Percentiles rank a stretch among this genome's conserved stretches.
Conservation (phyloP, 2,329 filamentous ascomycete genomes). For the Epichloe coenophiala region DNA sequence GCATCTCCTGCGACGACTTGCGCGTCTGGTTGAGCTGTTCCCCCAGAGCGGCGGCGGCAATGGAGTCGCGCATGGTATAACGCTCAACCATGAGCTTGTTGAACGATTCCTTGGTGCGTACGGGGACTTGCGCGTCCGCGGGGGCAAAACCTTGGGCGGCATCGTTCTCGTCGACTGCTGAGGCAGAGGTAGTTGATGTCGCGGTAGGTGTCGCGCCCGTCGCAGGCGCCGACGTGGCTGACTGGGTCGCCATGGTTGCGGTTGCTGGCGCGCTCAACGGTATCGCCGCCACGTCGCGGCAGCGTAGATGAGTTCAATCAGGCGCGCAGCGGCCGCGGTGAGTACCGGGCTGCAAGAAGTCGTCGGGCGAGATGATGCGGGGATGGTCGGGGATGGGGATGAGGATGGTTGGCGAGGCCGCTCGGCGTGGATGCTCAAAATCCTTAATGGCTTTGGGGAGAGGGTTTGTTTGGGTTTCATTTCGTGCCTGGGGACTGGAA, state of each 20-base stretch:
- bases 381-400: too few relatives aligned
- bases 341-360: slow-evolving; percentile 6
- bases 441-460: slow-evolving; percentile 5
- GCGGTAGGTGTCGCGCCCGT: slow-evolving; percentile 19
- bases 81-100: slow-evolving; percentile 39
- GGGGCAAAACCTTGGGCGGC: slow-evolving; percentile 7
- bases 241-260: slow-evolving; percentile 30
- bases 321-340: slow-evolving; percentile 5
- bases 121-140: slow-evolving; percentile 17
- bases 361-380: slow-evolving; percentile 7
- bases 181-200: slow-evolving; percentile 15
- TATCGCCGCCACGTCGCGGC: slow-evolving; percentile 25
- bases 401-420: slow-evolving; percentile 4
- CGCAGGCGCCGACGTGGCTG: slow-evolving; percentile 22
- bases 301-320: slow-evolving; percentile 5
- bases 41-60: slow-evolving; percentile 38
- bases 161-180: slow-evolving; percentile 16
- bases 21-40: slow-evolving; percentile 39
- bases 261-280: slow-evolving; percentile 18
- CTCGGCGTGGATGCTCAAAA: slow-evolving; percentile 3
- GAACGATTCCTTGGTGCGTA: slow-evolving; percentile 44
- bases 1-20: slow-evolving; percentile 47
- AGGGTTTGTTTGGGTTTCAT: slow-evolving; percentile 6
- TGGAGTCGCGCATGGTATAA: slow-evolving; percentile 38
- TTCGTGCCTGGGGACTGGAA: slow-evolving; percentile 13